Conservation (phyloP, 768 basidiomycete genomes). For the Myochromella boudieri region DNA sequence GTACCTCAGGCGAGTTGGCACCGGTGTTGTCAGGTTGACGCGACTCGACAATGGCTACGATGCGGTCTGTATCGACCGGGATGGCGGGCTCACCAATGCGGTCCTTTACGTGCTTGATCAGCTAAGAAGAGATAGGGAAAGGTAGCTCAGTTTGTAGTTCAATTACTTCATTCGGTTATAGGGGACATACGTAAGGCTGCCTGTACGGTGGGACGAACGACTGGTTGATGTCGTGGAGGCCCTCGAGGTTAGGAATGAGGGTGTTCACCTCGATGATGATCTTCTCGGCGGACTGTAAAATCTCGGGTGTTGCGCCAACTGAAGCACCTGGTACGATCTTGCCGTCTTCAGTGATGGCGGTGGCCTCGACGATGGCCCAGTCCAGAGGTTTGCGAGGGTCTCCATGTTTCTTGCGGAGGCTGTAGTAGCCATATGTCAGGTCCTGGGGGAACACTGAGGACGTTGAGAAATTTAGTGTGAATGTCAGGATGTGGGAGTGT, state of each 20-base stretch:
- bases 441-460: conserved; percentile 48
- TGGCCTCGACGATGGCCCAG: conserved; percentile 52
- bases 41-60: conserved; percentile 44
- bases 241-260: conserved; percentile 43
- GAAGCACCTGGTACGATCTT: conserved; percentile 47
- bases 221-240: conserved; percentile 49
- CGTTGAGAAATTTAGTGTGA: neutral
- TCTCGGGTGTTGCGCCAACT: conserved; percentile 48
- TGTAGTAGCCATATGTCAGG: conserved; percentile 47
- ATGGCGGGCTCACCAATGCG: conserved; percentile 45
- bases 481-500: neutral
- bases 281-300: conserved; percentile 45
- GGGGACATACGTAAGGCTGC: conserved; percentile 36
- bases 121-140: too few species aligned
- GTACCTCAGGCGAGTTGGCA: conserved; percentile 40
- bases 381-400: conserved; percentile 43
- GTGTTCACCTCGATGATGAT: conserved; percentile 54
- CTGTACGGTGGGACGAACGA: conserved; percentile 42
- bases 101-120: conserved; percentile 43
- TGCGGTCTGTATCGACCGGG: conserved; percentile 47
- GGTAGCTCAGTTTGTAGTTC: too few species aligned
- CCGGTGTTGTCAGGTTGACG: conserved; percentile 45
- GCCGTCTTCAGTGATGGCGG: conserved; percentile 48
- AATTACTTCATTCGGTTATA: too few species aligned
- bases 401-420: conserved; percentile 40